Evolutionary conservation across 805 yeast genomes (phyloP), one percentile per base, ranked within the genome.

Genomic region (Starmerella davenportii): DNA sequence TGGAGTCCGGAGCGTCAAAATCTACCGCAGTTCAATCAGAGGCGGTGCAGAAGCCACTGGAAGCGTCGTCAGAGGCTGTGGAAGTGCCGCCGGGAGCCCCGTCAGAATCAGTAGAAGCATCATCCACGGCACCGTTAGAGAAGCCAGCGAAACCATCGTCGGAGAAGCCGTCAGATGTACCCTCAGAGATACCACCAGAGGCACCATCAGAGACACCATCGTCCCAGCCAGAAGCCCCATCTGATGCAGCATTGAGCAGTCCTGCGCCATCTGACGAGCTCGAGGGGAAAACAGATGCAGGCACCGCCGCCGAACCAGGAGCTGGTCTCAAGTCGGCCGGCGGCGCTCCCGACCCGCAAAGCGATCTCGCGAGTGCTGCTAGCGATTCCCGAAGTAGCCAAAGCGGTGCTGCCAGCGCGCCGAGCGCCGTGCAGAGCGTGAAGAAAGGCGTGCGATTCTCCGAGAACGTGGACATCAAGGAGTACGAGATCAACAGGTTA

Each of bases 401-500:
- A n/a, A n/a, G n/a, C n/a, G n/a, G n/a, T n/a, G n/a, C n/a, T n/a
- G n/a, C n/a, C n/a, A n/a, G n/a, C n/a, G n/a, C n/a, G n/a, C n/a
- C n/a, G n/a, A n/a, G n/a, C n/a, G 27, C 16, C 19, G 17, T 7
- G 16, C 13, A 20, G 5, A 17, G 17, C 11, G 27, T n/a, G 11
- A 21, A 5, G 17, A n/a, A 14, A 25, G 17, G 20, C 14, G 20
- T 19, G 29, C 3, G 15, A 18, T 52, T 52, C 21, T 35, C 48
- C 4, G 46, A 48, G 11, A 37, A 41, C 3, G 47, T 52, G 3
- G 49, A 50, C 15, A 47, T 52, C 11, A 38, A 47, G 2, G 54
- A 51, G 36, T 51, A 48, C 34, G 53, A 50, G 29, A 45, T 29
- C 8, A 14, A 29, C 32, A 7, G 19, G 5, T 9, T 7, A 5